Conservation (phyloP, 495 filamentous ascomycete genomes). For the Penicillium flavigenum region DNA sequence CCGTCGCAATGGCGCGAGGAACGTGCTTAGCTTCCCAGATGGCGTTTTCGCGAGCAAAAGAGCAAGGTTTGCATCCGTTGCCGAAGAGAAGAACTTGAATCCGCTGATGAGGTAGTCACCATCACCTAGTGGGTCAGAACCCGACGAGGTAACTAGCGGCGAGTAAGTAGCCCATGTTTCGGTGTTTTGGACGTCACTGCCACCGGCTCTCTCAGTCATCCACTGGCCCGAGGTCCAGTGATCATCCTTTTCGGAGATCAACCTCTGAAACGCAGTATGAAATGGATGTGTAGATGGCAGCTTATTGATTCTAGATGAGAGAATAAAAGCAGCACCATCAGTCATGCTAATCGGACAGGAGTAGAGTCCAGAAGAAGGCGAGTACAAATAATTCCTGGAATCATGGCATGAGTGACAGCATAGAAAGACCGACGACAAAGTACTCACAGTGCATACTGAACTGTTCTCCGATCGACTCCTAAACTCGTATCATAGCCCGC, state of each 20-base stretch:
- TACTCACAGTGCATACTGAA: slow-evolving; percentile 37
- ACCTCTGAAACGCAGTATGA: slow-evolving; percentile 45
- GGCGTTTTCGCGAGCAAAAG: slow-evolving; percentile 67
- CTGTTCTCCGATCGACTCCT: slow-evolving; percentile 39
- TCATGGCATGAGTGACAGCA: slow-evolving; percentile 42
- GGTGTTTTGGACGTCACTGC: slow-evolving; percentile 69
- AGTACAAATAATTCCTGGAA: slow-evolving; percentile 62
- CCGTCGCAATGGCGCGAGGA: slow-evolving; percentile 62
- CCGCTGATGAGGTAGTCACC: slow-evolving; percentile 54
- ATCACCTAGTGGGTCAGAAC: slow-evolving; percentile 20
- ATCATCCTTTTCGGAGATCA: slow-evolving; percentile 56
- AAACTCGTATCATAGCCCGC: slow-evolving; percentile 37
- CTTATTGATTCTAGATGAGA: slow-evolving; percentile 50
- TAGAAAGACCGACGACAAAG: not conserved
- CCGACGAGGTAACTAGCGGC: slow-evolving; percentile 17
- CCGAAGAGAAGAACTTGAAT: slow-evolving; percentile 78
- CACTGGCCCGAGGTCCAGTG: slow-evolving; percentile 79
- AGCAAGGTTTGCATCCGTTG: slow-evolving; percentile 68
- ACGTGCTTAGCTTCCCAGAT: slow-evolving; percentile 57
- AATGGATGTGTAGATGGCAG: slow-evolving; percentile 44
- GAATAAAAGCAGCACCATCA: slow-evolving; percentile 65
- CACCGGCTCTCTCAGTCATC: slow-evolving; percentile 81
- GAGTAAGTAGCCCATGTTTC: slow-evolving; percentile 61
- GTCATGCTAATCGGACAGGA: slow-evolving; percentile 70
- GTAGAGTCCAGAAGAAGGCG: slow-evolving; percentile 58